Conservation (phyloP, 306 rosid species). For the Arachis stenosperma region DNA sequence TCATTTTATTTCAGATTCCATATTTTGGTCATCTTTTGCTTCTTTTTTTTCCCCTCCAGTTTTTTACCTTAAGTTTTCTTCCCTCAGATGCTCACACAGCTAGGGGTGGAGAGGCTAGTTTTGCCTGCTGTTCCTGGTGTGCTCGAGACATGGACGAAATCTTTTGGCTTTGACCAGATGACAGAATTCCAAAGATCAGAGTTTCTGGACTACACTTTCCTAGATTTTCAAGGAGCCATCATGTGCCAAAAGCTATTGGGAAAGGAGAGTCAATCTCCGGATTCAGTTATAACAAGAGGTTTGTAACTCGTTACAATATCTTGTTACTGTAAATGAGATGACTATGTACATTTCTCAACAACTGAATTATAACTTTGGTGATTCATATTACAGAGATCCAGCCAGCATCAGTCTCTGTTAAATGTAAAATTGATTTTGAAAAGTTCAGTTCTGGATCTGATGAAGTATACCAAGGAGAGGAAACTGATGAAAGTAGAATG, state of each 20-base stretch:
- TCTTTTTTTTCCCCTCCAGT: not conserved
- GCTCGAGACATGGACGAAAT: constrained; percentile 75
- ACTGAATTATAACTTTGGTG: constrained; percentile 2
- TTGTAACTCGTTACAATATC: constrained; percentile 28
- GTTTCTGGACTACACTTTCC: constrained; percentile 69
- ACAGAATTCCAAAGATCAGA: constrained; percentile 57
- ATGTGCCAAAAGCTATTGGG: constrained; percentile 80
- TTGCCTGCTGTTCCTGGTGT: constrained; percentile 75
- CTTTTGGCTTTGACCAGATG: constrained; percentile 77
- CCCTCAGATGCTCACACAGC: constrained; percentile 62
- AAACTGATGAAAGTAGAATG: not conserved
- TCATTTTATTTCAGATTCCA: not conserved
- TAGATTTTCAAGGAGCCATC: constrained; percentile 70
- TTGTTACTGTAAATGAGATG: not conserved
- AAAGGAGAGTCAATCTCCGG: constrained; percentile 42
- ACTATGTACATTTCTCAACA: not conserved
- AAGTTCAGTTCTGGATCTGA: not conserved
- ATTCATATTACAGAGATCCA: not conserved
- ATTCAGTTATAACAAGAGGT: constrained; percentile 48
- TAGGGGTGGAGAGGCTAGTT: constrained; percentile 83
- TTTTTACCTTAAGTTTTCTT: constrained; percentile 28
- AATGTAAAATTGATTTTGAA: not conserved
- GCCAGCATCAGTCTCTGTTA: not conserved
- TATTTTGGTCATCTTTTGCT: not conserved
- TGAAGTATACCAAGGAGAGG: not conserved